Evolutionary conservation across 1,284 basidiomycete species (phyloP), one percentile per base, ranked within the genome.

Genomic region (Ustilago trichophora): DNA sequence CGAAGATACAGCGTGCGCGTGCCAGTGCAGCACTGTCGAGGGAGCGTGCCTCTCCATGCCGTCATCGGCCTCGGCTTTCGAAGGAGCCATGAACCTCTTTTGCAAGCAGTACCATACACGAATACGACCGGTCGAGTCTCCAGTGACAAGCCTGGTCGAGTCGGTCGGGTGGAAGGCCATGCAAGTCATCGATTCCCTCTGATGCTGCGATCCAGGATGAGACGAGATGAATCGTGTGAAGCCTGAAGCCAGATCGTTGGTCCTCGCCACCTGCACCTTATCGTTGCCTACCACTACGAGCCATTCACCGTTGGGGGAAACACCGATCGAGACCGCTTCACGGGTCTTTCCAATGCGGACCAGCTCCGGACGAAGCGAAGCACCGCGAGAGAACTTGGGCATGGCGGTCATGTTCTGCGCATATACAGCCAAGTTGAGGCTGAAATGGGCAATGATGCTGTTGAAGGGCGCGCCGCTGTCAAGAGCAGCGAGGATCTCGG

Each of bases 11-110:
- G 92, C 88, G 80, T 98, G 94, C 0, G 95, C 90, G 80, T 99
- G 96, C 96, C 96, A 99, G 82, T 98, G 95, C 42, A 97, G 83
- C 5, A 89, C 87, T 1, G 91, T 90, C 1, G 93, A 95, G 62
- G 92, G 89, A 2, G 90, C 64, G 33, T 73, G 50, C 36, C 54
- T 57, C 35, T 62, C 67, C 52, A 66, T 48, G 11, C 65, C 57
- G 4, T 55, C 45, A 26, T 55, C 69, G 22, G 34, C 47, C 13
- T 60, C 59, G 10, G 55, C 56, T 16, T 64, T 31, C 81, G 60
- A 26, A 71, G 73, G 52, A 18, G 53, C 46, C 56, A 67, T 59
- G 32, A 62, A 63, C 31, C 33, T 57, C 34, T 75, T 58, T 35
- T 75, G 63, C 6, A 96, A 85, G 80, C 92, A 95, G 81, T 96